These are phyloP conservation scores for Tolypocladium tropicale DNA, from an alignment of 2,329 filamentous ascomycete genomes.

Conservation along the genomic window DNA sequence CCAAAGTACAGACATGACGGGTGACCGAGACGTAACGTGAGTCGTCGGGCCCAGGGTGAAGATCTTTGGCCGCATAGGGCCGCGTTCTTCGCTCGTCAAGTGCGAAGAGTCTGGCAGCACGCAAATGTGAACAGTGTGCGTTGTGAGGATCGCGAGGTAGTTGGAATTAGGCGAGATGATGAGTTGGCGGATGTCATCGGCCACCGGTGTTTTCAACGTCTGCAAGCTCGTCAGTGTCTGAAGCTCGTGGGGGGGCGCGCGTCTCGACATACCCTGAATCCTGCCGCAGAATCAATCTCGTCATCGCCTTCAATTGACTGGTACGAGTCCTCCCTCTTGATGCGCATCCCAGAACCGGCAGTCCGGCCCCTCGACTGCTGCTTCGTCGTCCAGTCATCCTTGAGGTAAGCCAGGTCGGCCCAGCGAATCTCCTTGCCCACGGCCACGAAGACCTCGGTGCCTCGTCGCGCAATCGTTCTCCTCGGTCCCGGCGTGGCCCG, in stretches of 20 bases:
- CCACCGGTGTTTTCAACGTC: constrained; percentile 68
- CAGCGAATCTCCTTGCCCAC: constrained; percentile 86
- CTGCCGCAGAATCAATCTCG: constrained; percentile 15
- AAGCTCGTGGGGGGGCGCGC: background rate
- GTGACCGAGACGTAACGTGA: constrained; percentile 77
- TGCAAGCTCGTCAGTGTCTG: constrained; percentile 21
- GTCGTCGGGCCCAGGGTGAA: constrained; percentile 89
- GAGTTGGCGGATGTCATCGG: constrained; percentile 76
- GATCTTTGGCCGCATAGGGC: constrained; percentile 68
- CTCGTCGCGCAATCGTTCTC: constrained; percentile 66
- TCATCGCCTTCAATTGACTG: constrained; percentile 23
- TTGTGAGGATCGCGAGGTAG: constrained; percentile 76
- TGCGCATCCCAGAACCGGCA: constrained; percentile 21
- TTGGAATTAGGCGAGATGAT: constrained; percentile 72
- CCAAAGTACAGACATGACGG: constrained; percentile 77
- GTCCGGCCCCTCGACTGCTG: constrained; percentile 17
- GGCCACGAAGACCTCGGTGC: constrained; percentile 81
- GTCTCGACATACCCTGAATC: constrained; percentile 23
- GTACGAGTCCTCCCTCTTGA: constrained; percentile 39
- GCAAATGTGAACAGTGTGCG: constrained; percentile 79
- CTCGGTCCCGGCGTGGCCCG: constrained; percentile 37
- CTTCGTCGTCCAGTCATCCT: constrained; percentile 40
- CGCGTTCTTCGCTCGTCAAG: constrained; percentile 56
- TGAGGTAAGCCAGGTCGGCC: constrained; percentile 74
- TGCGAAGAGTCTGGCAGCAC: constrained; percentile 74